Base-by-base conservation (phyloP, 345 rosid genomes). In the Lumnitzera racemosa region DNA sequence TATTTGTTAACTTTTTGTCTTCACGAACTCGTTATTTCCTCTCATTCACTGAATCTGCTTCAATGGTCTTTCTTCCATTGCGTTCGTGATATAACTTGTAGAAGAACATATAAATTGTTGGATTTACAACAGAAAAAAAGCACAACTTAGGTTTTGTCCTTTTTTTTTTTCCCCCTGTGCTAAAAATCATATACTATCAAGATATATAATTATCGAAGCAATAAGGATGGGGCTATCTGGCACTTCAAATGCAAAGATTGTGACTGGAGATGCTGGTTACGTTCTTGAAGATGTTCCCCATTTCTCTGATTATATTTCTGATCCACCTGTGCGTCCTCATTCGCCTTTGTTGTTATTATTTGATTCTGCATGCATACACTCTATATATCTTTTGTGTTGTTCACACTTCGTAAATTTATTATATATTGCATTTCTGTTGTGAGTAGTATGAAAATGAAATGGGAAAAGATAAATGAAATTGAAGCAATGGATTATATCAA, bases 221-320 rank as follows among this genome's bases (percentile, higher is more conserved):
- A 7, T 12, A 3, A 17, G 3, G 46, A 54, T 55, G 67, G 67
- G 31, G 3, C 12, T 46, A 9, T 17, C 52, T 17, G 11, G 24
- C 2, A 49, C 55, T 27, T 65, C 16, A 13, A 61, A 64, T 61
- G 67, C 78, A 4, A 78, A 78, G 71, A 66, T 64, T 14, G 61
- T 78, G 15, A 31, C 66, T 12, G 77, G 80, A 4, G 70, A 71
- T 2, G 58, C 46, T 8, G 80, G 82, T 48, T 78, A 72, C 51
- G 73, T 78, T 12, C 79, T 78, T 20, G 72, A 78, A 58, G 82
- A 75, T 24, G 79, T 72, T 36, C 79, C 79, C 59, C 82, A 72
- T 62, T 69, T 74, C 48, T 13, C 70, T 15, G 79, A 78, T 56
- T 75, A 74, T 56, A 43, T 78, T 20, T 47, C 75, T 12, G 52